Evolutionary conservation across 768 basidiomycete species (phyloP), one percentile per base, ranked within the genome.

Genomic region (Leccinum subgranulosum): DNA sequence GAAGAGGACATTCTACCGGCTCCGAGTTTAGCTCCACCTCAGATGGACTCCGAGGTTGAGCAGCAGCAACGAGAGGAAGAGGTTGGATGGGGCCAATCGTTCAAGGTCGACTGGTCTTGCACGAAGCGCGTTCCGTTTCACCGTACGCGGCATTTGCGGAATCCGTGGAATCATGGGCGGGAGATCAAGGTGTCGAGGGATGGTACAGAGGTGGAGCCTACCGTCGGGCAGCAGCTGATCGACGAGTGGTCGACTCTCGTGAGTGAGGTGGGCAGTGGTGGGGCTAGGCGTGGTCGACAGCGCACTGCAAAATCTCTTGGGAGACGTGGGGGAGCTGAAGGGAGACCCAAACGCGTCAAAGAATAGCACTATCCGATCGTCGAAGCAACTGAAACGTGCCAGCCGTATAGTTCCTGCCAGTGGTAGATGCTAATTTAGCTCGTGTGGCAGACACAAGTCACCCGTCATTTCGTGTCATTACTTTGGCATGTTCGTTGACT

Each of bases 171-270:
- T 64, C 84, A 92, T 62, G 90, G 89, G 57, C 76, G 84, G 51
- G 86, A 90, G 66, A 80, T 91, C 47, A 89, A 91, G 75, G 84
- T 91, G 8, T 93, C 90, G 12, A 78, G 91, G 49, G 92, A 95
- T 68, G 95, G 95, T 17, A 97, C 94, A 1, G 95, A 98, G 69
- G 70, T 98, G 19, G 95, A 98, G 69, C 93, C 94, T 3, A 66
- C 66, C 1, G 81, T 91, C 14, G 91, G 90, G 25, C 79, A 84
- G 63, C 76, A 72, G 60, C 70, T 94, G 39, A 54, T 94, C 55
- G 84, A 85, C 6, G 87, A 90, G 62, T 94, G 91, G 91, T 70
- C 75, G 43, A 69, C 60, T 48, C 72, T 79, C 19, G 67, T 62
- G 58, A 45, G 62, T 55, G 61, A 65, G 21, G 64, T 45, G 17